Percentiles rank a stretch among this genome's conserved stretches.
Conservation (phyloP, 139 green algal genomes). For the Astrephomene gubernaculifera region DNA sequence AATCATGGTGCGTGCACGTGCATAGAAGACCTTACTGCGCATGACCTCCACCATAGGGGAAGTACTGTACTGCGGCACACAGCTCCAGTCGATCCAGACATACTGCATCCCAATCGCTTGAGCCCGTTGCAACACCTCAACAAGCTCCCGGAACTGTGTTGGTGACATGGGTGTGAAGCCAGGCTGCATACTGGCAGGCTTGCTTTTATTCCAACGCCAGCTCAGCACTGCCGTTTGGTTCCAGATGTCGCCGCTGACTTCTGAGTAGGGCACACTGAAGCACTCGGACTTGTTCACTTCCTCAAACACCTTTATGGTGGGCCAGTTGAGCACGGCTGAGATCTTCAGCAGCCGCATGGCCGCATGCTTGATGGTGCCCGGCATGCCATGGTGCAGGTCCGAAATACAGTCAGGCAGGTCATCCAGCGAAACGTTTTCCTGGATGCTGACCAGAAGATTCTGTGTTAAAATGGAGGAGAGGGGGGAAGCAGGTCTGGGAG, state of each 20-base stretch:
- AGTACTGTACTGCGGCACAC: constrained; percentile 26
- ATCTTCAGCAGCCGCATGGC: constrained; percentile 36
- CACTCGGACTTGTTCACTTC: background rate
- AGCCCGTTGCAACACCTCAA: background rate
- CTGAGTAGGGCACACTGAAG: constrained; percentile 9
- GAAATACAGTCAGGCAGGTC: constrained; percentile 18
- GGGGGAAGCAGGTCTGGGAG: too few relatives aligned
- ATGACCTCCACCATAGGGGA: constrained; percentile 30
- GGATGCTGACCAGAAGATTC: background rate
- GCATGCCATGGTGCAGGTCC: constrained; percentile 31
- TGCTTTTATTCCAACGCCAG: constrained; percentile 10
- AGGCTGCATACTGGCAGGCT: constrained; percentile 4
- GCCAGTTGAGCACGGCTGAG: background rate
- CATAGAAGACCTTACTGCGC: constrained; percentile 25
- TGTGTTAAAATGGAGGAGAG: too few relatives aligned
- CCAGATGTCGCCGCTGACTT: background rate
- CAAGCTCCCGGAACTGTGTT: background rate
- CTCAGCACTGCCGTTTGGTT: background rate
- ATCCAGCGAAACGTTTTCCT: background rate
- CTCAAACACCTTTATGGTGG: constrained; percentile 5
- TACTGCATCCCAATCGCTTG: background rate
- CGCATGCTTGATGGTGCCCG: background rate
- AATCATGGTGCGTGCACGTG: background rate
- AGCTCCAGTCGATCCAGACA: constrained; percentile 42
- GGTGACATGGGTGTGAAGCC: constrained; percentile 16